Base-by-base conservation (phyloP, 1,284 basidiomycete species). In the Pseudozyma sp. region DNA sequence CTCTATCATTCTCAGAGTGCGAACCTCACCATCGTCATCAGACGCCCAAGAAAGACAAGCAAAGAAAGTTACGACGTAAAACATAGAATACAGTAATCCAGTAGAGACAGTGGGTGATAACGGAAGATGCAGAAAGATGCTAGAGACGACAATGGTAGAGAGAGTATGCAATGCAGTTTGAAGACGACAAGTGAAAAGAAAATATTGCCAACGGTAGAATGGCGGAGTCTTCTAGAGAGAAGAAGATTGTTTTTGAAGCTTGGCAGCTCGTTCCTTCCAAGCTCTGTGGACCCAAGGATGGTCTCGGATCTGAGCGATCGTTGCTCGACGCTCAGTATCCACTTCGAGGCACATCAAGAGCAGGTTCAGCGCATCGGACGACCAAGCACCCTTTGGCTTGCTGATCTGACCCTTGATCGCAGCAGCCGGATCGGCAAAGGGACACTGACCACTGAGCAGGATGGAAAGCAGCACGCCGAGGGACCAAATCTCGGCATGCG, bases 391-490 rank as follows among this genome's bases (percentile, higher is more conserved):
- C 29, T 75, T 75, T 5, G 68, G 68, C 45, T 70, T 76, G 35
- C 49, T 80, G 61, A 88, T 85, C 34, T 84, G 81, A 16, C 88
- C 88, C 37, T 85, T 84, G 59, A 87, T 85, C 13, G 92, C 92
- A 75, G 92, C 90, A 30, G 88, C 87, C 54, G 90, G 88, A 8
- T 90, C 90, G 6, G 90, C 89, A 84, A 95, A 96, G 4, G 93
- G 93, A 24, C 92, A 92, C 75, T 91, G 88, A 16, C 94, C 94
- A 3, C 92, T 93, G 69, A 95, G 87, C 46, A 96, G 87, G 85
- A 93, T 94, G 17, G 91, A 91, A 56, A 95, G 89, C 37, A 96
- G 87, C 48, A 96, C 91, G 34, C 94, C 94, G n/a, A 95, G 88
- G 1, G 92, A 92, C 94, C 94, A 96, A 46, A 95, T 88, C 85